A percentile compares a stretch with the other conserved stretches of the same genome.
Conservation (phyloP, 306 rosid species). For the Trichosanthes cucumerina region DNA sequence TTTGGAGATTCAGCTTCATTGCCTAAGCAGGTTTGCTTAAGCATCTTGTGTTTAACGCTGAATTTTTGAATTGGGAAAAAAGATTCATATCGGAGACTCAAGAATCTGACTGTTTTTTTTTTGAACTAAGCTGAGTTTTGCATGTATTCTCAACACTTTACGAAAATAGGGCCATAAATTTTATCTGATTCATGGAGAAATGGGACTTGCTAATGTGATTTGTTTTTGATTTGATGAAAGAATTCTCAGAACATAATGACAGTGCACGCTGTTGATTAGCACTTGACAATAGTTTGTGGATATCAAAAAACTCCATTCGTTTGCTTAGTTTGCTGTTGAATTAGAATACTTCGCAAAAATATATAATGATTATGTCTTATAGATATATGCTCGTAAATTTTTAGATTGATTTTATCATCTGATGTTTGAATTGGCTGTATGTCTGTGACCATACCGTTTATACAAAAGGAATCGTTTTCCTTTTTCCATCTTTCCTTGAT, state of each 20-base stretch:
- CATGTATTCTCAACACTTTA: background rate
- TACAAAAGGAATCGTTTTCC: background rate
- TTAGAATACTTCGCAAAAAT: background rate
- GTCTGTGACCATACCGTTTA: background rate
- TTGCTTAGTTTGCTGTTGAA: background rate
- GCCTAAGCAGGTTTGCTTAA: constrained; percentile 69
- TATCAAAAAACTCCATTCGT: background rate
- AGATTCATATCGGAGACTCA: background rate
- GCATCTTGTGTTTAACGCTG: background rate
- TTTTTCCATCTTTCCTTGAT: constrained; percentile 18
- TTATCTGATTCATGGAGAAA: background rate
- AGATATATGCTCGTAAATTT: background rate
- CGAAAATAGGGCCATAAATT: background rate
- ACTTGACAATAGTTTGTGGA: background rate
- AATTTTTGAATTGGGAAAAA: background rate
- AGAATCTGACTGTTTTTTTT: background rate
- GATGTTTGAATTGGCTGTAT: background rate
- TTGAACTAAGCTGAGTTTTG: background rate
- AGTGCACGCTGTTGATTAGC: background rate
- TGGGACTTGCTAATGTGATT: background rate
- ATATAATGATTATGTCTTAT: background rate
- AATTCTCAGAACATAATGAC: background rate
- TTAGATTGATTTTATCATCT: background rate
- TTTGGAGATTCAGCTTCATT: constrained; percentile 44
- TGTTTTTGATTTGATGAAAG: background rate